Evolutionary conservation across 306 rosid genomes (phyloP).

Genomic region (Rosa chinensis): DNA sequence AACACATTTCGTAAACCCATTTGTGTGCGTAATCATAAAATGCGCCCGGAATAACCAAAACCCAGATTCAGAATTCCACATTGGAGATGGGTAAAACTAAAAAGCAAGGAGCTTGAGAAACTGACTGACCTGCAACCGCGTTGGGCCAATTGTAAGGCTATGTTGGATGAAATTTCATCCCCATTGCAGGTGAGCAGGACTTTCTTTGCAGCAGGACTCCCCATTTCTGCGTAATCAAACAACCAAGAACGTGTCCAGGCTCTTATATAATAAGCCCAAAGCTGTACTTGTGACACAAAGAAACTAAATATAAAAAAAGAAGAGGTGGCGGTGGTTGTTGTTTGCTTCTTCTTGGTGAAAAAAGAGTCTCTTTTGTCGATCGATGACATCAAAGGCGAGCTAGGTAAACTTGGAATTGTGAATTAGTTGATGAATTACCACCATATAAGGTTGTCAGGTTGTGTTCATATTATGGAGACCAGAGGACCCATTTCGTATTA

Average conservation of each 20-base stretch:
- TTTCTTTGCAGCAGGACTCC: slow-evolving; percentile 35
- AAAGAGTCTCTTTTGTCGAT: not conserved
- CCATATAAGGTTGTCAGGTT: too few relatives aligned
- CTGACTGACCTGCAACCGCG: slow-evolving; percentile 77
- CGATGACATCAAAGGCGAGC: not conserved
- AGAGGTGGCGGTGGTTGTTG: not conserved
- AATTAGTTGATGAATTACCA: too few relatives aligned
- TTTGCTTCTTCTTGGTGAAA: not conserved
- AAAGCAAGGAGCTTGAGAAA: not conserved
- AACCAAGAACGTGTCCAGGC: not conserved
- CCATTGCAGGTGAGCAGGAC: slow-evolving; percentile 70
- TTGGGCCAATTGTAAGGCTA: slow-evolving; percentile 67
- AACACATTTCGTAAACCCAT: not conserved
- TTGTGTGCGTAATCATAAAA: slow-evolving; percentile 1
- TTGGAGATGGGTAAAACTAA: not conserved
- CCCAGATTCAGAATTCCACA: slow-evolving; percentile 1
- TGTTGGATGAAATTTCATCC: slow-evolving; percentile 59
- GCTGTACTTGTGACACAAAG: not conserved
- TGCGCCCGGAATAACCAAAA: not conserved
- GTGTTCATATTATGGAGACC: not conserved
- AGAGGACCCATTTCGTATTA: not conserved
- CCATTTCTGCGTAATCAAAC: slow-evolving; percentile 11
- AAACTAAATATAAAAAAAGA: not conserved
- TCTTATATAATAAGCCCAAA: not conserved
- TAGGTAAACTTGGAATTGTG: too few relatives aligned